phyloP scores from a whole-genome alignment of 257 asterid genomes.

The Lycium ferocissimum region DNA sequence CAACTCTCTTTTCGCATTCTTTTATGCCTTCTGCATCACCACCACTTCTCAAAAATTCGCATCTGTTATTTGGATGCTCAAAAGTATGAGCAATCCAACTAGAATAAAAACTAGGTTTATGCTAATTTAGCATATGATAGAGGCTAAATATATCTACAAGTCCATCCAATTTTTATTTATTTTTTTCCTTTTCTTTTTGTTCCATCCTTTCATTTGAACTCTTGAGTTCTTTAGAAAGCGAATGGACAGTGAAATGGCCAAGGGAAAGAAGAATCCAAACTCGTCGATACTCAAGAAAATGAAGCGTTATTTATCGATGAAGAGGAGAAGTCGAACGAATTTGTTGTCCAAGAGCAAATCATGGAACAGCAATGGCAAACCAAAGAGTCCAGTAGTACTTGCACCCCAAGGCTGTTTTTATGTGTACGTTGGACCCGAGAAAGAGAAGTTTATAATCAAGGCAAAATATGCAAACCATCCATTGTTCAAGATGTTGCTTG shows the following conservation, averaged over 20 bases:
- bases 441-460: conserved; percentile 54
- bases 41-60: background rate
- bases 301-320: conserved; percentile 14
- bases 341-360: conserved; percentile 40
- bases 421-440: conserved; percentile 64
- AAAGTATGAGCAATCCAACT: conserved; percentile 32
- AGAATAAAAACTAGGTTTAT: conserved; percentile 32
- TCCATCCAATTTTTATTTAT: background rate
- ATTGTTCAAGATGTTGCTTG: conserved; percentile 62
- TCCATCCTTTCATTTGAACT: background rate
- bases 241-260: conserved; percentile 2
- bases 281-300: conserved; percentile 12
- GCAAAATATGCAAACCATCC: conserved; percentile 59
- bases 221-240: background rate
- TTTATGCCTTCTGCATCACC: background rate
- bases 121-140: conserved; percentile 36
- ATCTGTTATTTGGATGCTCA: background rate
- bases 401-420: conserved; percentile 64
- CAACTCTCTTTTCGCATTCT: background rate
- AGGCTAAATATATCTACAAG: conserved; percentile 30
- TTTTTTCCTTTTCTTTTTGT: background rate
- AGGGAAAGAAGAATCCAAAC: conserved; percentile 19
- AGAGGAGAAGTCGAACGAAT: background rate
- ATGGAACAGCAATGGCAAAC: background rate
- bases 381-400: conserved; percentile 36